Base-by-base conservation (phyloP, 2,329 filamentous ascomycete genomes). In the Colletotrichum liriopes region DNA sequence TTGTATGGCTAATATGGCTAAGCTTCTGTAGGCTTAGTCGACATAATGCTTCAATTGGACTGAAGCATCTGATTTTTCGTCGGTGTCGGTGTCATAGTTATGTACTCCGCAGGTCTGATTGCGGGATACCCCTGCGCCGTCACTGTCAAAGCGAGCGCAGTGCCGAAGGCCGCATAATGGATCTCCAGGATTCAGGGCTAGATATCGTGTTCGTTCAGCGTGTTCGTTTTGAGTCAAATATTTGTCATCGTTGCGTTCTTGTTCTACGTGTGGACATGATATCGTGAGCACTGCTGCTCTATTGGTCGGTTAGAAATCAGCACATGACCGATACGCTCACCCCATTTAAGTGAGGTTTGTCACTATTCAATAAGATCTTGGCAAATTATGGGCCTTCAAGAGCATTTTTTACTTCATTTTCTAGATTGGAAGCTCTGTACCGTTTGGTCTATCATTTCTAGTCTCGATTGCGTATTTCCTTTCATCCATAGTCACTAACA, bases 1-100 rank as follows among this genome's bases (percentile, higher is more conserved):
- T n/a, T 71, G 58, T 39, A 49, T 63, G 68, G 68, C 52, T 51
- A 66, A 67, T 18, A 55, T 59, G 64, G 68, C 52, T 51, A 66
- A 67, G 23, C 23, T 9, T 51, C 35, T 14, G n/a, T 32, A 9
- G n/a, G 16, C 5, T 32, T 16, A 5, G 18, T 43, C 5, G 37
- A n/a, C 16, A 29, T 2, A 29, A 5, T 32, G 9, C 16, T n/a
- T 18, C 20, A 11, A 59, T 43, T 68, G 69, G 69, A 29, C n/a
- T 37, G 43, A 29, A 47, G 14, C 69, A 45, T 71, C 69, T 47
- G 58, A 68, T 51, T 16, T 58, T 35, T 26, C 39, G 41, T 41
- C 1, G n/a, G 35, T 68, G 14, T 45, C 14, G 20, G 58, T 62
- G 58, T 63, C 56, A 62, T 58, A 41, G 43, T 68, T 26, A 52